These are phyloP conservation scores for Tulasnella sp. DNA, from an alignment of 768 basidiomycete genomes.

Conservation along the genomic window DNA sequence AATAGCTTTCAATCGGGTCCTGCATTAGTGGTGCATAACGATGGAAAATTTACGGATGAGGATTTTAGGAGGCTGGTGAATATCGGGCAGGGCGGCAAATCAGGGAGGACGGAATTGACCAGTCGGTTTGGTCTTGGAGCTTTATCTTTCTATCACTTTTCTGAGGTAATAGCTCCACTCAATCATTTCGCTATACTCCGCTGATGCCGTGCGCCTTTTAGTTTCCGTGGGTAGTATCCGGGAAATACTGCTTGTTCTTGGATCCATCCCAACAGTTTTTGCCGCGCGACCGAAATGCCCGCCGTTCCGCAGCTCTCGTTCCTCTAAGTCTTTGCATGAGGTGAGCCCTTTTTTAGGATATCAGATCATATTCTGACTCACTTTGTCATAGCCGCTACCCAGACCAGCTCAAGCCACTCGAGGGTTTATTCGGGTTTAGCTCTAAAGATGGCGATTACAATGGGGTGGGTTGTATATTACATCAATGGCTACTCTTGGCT, in stretches of 20 bases:
- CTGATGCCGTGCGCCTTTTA: slow-evolving; percentile 18
- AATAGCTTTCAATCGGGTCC: background rate
- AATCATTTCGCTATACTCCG: slow-evolving; percentile 23
- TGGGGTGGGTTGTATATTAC: slow-evolving; percentile 31
- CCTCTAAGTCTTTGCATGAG: background rate
- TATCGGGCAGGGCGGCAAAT: background rate
- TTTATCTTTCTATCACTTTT: slow-evolving; percentile 4
- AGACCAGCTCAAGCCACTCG: slow-evolving; percentile 36
- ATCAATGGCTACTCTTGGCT: background rate
- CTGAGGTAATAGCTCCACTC: slow-evolving; percentile 12
- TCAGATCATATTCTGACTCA: background rate
- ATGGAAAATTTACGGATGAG: background rate
- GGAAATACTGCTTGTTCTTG: slow-evolving; percentile 34
- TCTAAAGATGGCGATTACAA: slow-evolving; percentile 29
- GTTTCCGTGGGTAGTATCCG: slow-evolving; percentile 33
- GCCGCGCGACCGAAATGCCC: slow-evolving; percentile 25
- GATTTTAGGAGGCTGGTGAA: background rate
- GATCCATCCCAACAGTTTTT: slow-evolving; percentile 42
- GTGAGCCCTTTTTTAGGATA: background rate
- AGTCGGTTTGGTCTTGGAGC: slow-evolving; percentile 10
- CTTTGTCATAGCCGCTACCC: slow-evolving; percentile 33
- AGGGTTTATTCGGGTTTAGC: slow-evolving; percentile 39
- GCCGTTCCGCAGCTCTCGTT: slow-evolving; percentile 33
- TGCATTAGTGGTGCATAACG: background rate
- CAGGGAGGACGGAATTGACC: background rate